phyloP scores from a whole-genome alignment of 129 eudicot species.

The Tagetes erecta region DNA sequence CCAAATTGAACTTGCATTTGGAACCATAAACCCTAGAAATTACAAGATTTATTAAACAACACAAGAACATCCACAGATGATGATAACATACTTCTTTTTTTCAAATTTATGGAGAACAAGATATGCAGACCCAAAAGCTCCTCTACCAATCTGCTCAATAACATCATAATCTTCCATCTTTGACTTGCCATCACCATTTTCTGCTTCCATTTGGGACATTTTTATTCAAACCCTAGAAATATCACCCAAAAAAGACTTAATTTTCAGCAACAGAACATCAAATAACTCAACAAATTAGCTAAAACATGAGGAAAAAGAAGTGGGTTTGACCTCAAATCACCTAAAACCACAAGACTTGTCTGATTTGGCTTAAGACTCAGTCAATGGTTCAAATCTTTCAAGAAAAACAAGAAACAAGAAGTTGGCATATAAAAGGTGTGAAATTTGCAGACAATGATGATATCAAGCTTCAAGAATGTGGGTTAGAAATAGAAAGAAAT shows the following conservation, averaged over 20 bases:
- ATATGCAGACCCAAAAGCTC: conserved; percentile 88
- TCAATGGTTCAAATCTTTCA: conserved; percentile 9
- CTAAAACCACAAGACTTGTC: conserved; percentile 15
- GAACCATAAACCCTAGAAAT: background rate
- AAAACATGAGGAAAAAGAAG: conserved; percentile 24
- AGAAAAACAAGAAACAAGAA: conserved; percentile 29
- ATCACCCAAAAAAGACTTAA: background rate
- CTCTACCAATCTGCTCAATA: conserved; percentile 98
- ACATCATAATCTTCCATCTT: conserved; percentile 91
- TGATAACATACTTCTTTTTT: conserved; percentile 59
- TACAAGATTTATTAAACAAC: background rate
- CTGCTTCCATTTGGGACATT: conserved; percentile 52
- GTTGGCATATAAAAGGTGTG: conserved; percentile 16
- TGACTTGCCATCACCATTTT: conserved; percentile 56
- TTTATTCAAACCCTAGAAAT: conserved; percentile 25
- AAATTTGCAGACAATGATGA: conserved; percentile 43
- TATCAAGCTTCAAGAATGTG: conserved; percentile 45
- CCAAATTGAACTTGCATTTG: background rate
- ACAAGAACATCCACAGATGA: conserved; percentile 22
- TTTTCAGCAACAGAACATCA: conserved; percentile 4
- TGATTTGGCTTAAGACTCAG: conserved; percentile 3
- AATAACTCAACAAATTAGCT: conserved; percentile 25
- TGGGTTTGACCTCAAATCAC: conserved; percentile 36
- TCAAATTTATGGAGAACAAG: conserved; percentile 85
- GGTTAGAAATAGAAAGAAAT: conserved; percentile 20